Evolutionary conservation across 2,329 filamentous ascomycete species (phyloP), one percentile per base, ranked within the genome.

Genomic region (Leptographium galeiforme): DNA sequence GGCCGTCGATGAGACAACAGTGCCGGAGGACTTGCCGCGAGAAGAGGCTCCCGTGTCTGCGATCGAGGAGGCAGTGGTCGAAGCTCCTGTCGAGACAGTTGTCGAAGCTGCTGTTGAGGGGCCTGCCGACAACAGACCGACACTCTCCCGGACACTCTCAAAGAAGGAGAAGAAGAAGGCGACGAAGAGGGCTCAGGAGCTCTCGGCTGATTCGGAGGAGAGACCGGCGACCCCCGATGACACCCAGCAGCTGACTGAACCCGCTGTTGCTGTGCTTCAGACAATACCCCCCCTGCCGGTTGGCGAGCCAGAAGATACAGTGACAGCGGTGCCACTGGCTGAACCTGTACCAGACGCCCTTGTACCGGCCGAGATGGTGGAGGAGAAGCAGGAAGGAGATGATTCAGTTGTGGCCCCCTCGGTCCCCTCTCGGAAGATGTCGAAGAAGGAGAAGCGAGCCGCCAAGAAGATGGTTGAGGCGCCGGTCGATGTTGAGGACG

Each of bases 371-470:
- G 40, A 10, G 40, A 16, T 19, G n/a, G n/a, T n/a, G 6, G 40
- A 41, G 40, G 40, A 18, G 39, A n/a, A 10, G 13, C 39, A 40
- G 43, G 30, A 18, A 25, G 19, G 30, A 6, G n/a, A 30, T 25
- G 25, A 3, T 25, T 25, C 25, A 5, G 25, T 5, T 25, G 25
- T 25, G 19, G 2, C 7, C 14, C 7, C 16, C 39, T 6, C 43
- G 8, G 12, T n/a, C 14, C 18, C 30, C 2, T 32, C 18, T 40
- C 40, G 13, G 32, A 39, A 53, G 30, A 19, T 41, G 43, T 51
- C 48, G 25, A 54, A 56, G 36, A 54, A 56, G 33, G 48, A 47
- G 41, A 54, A 54, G 48, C 32, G 33, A 25, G 44, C 32, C 3
- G 48, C 44, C 6, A 51, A 53, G 30, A 56, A 49, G 51, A 41